These are phyloP conservation scores for Helianthus tuberosus DNA, from an alignment of 129 eudicot species.

Conservation along the genomic window DNA sequence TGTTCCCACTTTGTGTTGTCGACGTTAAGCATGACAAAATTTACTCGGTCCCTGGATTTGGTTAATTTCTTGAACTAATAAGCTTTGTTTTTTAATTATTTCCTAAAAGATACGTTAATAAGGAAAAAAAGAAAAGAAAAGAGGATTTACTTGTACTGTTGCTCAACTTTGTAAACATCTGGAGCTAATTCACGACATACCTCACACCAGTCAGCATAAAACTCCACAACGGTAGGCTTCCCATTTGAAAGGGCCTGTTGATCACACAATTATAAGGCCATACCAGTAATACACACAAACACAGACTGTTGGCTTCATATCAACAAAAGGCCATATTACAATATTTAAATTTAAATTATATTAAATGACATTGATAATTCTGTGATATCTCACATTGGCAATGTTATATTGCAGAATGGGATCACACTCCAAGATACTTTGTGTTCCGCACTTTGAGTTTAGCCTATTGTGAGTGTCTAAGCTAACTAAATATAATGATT, in stretches of 20 bases:
- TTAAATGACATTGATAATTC: background rate
- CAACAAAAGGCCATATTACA: background rate
- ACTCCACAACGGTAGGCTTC: conserved; percentile 98
- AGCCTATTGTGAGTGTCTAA: no score
- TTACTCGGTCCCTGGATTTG: conserved; percentile 74
- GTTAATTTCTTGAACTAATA: background rate
- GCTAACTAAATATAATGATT: no score
- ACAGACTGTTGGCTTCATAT: conserved; percentile 1
- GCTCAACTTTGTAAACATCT: conserved; percentile 94
- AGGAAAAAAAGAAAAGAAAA: background rate
- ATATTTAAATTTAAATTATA: background rate
- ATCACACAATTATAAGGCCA: conserved; percentile 8
- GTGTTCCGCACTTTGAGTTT: no score
- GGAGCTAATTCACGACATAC: conserved; percentile 99
- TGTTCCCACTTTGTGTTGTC: conserved; percentile 99
- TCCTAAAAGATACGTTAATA: background rate
- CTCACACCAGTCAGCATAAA: conserved; percentile 99
- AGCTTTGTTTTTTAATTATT: background rate
- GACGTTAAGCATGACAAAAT: conserved; percentile 95
- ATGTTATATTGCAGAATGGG: no score
- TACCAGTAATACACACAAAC: conserved; percentile 12
- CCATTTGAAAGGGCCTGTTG: conserved; percentile 88
- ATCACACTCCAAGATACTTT: no score
- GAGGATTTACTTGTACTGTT: conserved; percentile 73
- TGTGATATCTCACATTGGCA: no score